Evolutionary conservation across 1,284 basidiomycete species (phyloP), one percentile per base, ranked within the genome.

Genomic region (Ceratorhiza oryzae-sativae): DNA sequence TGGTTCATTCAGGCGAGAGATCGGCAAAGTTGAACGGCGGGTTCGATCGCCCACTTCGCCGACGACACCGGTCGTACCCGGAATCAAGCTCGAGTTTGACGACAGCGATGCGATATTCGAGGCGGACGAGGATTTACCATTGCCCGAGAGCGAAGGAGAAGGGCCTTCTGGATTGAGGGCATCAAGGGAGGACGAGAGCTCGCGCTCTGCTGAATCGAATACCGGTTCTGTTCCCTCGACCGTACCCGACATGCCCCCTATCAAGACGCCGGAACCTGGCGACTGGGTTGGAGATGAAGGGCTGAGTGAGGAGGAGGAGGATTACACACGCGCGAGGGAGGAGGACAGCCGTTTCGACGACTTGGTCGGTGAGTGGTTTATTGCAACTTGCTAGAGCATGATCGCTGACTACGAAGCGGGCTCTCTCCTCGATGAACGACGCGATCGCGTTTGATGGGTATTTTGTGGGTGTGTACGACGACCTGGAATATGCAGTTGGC

Each of bases 271-370:
- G 12, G 67, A 58, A 10, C 27, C 48, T 2, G 42, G 41, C 1
- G 41, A 75, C 72, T n/a, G 76, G 73, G 34, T 80, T 78, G 79
- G 76, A 72, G 34, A 79, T 77, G 34, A 73, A 67, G 42, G 27
- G 3, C 4, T 58, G 51, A n/a, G n/a, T 27, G 53, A 36, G 8
- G 80, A 80, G 78, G 80, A 81, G 62, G 79, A 79, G 34, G 80
- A 81, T 71, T 81, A 81, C 74, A 55, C 73, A 32, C 76, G 72
- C n/a, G 80, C 80, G 0, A 77, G 79, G 32, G 80, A 80, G 73
- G 78, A 80, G 61, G 80, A 81, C 18, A 58, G 27, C 49, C 78
- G 77, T 9, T 79, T 80, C 1, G 80, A 81, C 36, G 80, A 81
- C 68, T 74, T 81, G 18, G 78, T 81, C 2, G 72, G 63, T 67